Evolutionary conservation across 2,329 filamentous ascomycete genomes (phyloP).

Genomic region (Botrytis deweyae): DNA sequence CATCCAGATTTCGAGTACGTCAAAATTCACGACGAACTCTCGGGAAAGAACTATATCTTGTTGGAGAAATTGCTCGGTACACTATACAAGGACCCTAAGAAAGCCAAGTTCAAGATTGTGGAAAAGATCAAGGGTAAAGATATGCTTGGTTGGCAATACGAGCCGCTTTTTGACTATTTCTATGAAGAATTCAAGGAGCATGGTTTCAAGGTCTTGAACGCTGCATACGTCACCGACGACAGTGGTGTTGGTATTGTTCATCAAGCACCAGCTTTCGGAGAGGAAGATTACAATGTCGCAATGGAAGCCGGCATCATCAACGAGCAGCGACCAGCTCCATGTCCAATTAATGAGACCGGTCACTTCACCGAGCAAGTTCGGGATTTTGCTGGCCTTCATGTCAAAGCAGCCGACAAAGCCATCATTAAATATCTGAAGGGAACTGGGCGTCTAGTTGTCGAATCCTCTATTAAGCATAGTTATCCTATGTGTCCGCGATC

Average conservation of each 20-base stretch:
- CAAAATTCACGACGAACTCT: constrained; percentile 80
- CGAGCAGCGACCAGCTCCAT: constrained; percentile 76
- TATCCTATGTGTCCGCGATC: constrained; percentile 93
- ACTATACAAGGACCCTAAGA: constrained; percentile 92
- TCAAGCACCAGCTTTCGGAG: constrained; percentile 89
- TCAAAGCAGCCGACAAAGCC: constrained; percentile 88
- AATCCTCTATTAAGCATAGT: constrained; percentile 85
- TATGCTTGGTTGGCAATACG: constrained; percentile 79
- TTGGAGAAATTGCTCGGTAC: constrained; percentile 78
- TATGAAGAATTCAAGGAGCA: constrained; percentile 83
- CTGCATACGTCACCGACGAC: constrained; percentile 82
- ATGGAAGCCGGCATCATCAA: constrained; percentile 74
- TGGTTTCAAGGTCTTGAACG: constrained; percentile 80
- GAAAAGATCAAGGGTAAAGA: constrained; percentile 78
- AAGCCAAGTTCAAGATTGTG: constrained; percentile 85
- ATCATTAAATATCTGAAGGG: constrained; percentile 88
- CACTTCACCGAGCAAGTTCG: constrained; percentile 73
- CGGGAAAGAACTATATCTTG: constrained; percentile 80
- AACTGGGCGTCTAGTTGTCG: constrained; percentile 73
- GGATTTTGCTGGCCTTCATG: constrained; percentile 83
- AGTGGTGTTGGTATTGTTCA: constrained; percentile 94
- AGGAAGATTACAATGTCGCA: constrained; percentile 90
- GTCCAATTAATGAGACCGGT: constrained; percentile 84
- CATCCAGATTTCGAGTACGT: constrained; percentile 84
- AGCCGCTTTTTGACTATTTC: constrained; percentile 88